Conservation (phyloP, 495 filamentous ascomycete genomes). For the Apiosordaria backusii region DNA sequence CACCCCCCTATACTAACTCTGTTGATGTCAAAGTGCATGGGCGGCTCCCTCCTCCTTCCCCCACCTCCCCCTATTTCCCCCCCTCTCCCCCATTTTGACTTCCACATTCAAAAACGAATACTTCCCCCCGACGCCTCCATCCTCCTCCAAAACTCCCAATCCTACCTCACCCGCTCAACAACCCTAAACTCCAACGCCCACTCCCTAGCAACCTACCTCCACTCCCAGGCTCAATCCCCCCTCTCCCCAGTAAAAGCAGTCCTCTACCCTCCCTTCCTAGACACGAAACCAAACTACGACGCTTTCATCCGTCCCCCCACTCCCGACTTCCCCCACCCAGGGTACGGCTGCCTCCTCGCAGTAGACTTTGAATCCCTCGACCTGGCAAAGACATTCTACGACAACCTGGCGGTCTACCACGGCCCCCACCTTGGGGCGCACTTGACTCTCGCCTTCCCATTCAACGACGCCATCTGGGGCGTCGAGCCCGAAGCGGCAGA, state of each 20-base stretch:
- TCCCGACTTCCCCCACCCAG: slow-evolving; percentile 31
- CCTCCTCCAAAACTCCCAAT: slow-evolving; percentile 41
- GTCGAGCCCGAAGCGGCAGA: slow-evolving; percentile 18
- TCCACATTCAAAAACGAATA: slow-evolving; percentile 38
- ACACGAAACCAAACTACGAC: slow-evolving; percentile 33
- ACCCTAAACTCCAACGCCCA: slow-evolving; percentile 45
- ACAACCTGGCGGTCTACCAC: slow-evolving; percentile 39
- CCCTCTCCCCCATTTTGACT: slow-evolving; percentile 29
- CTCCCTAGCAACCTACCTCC: slow-evolving; percentile 36
- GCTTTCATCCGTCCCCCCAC: slow-evolving; percentile 35
- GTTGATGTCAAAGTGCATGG: slow-evolving; percentile 44
- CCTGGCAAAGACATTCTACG: slow-evolving; percentile 37
- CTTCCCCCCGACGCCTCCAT: slow-evolving; percentile 39
- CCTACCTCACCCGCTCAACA: slow-evolving; percentile 38
- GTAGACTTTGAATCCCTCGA: slow-evolving; percentile 41
- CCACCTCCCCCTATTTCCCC: too few species aligned
- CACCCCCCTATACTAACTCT: not conserved
- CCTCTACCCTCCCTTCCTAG: slow-evolving; percentile 40
- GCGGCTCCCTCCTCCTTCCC: slow-evolving; percentile 41
- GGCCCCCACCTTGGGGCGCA: slow-evolving; percentile 50
- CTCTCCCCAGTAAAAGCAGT: slow-evolving; percentile 35
- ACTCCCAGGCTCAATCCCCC: slow-evolving; percentile 18
- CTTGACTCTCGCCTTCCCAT: slow-evolving; percentile 41
- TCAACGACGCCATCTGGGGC: slow-evolving; percentile 38
- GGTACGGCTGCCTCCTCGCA: slow-evolving; percentile 39